A percentile compares a stretch with the other conserved stretches of the same genome.
phyloP scores from a whole-genome alignment of 225 moss, liverwort and hornwort species.

The Climacium dendroides region DNA sequence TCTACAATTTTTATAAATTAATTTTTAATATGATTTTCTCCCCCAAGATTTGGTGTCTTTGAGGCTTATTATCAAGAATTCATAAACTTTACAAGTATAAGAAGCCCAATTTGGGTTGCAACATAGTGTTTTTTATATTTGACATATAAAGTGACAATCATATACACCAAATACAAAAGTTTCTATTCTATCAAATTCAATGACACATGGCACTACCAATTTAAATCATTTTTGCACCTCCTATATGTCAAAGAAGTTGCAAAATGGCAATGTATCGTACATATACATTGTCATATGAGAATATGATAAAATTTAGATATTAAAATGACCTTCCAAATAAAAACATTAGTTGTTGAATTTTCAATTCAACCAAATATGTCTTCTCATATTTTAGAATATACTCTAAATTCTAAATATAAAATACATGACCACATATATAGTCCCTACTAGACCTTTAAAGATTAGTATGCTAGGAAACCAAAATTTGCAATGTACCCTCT shows the following conservation, averaged over 20 bases:
- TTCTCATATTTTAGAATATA: neutral
- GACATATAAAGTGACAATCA: fast-evolving
- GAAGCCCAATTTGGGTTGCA: neutral
- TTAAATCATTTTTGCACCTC: neutral
- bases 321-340: neutral
- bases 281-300: neutral
- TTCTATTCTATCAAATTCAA: neutral
- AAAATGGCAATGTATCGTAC: fast-evolving
- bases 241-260: neutral
- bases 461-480: neutral
- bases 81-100: fast-evolving
- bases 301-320: neutral
- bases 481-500: neutral
- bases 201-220: neutral
- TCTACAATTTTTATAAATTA: neutral
- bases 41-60: neutral
- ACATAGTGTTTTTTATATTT: neutral
- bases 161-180: neutral
- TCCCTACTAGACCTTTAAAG: neutral
- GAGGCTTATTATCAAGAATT: fast-evolving
- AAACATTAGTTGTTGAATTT: neutral
- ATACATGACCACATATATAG: fast-evolving
- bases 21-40: neutral
- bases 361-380: neutral
- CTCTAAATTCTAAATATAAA: neutral